Evolutionary conservation across 1,139 yeast species (phyloP).

Genomic region (Yamadazyma diddensiae): DNA sequence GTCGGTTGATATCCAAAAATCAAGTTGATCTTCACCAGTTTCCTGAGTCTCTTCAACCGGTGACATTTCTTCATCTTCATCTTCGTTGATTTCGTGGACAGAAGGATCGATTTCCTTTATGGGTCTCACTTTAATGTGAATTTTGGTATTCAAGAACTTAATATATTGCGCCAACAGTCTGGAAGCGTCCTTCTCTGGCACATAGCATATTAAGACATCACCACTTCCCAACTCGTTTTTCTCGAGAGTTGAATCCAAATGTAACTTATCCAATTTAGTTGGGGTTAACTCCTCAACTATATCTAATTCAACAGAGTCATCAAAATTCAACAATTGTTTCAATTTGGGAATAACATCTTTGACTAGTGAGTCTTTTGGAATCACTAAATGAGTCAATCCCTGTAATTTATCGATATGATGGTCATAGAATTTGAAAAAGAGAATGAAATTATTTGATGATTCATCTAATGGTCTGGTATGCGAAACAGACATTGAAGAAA

Average conservation of each 20-base stretch:
- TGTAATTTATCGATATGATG: constrained; percentile 47
- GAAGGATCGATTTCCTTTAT: constrained; percentile 48
- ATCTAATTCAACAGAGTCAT: constrained; percentile 34
- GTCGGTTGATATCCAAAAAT: constrained; percentile 68
- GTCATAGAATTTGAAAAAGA: constrained; percentile 75
- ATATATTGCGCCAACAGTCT: constrained; percentile 49
- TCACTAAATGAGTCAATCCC: constrained; percentile 65
- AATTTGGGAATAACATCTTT: constrained; percentile 43
- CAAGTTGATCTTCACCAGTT: constrained; percentile 32
- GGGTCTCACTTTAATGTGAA: constrained; percentile 57
- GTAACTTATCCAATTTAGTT: constrained; percentile 39
- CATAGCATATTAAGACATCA: constrained; percentile 53
- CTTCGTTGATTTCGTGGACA: constrained; percentile 29
- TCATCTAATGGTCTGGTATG: constrained; percentile 5
- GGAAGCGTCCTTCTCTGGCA: constrained; percentile 43
- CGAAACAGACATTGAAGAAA: not conserved
- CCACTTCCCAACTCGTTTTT: constrained; percentile 73
- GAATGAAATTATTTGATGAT: constrained; percentile 31
- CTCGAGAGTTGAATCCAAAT: constrained; percentile 44
- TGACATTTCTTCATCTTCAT: constrained; percentile 13
- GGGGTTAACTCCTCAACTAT: constrained; percentile 74
- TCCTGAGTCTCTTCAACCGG: constrained; percentile 11
- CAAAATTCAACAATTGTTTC: constrained; percentile 45
- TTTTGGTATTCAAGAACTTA: constrained; percentile 62
- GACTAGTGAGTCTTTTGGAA: constrained; percentile 49